A percentile compares a stretch with the other conserved stretches of the same genome.
Evolutionary conservation across 2,329 filamentous ascomycete species (phyloP).

Genomic region (Alternaria hordeiaustralica): DNA sequence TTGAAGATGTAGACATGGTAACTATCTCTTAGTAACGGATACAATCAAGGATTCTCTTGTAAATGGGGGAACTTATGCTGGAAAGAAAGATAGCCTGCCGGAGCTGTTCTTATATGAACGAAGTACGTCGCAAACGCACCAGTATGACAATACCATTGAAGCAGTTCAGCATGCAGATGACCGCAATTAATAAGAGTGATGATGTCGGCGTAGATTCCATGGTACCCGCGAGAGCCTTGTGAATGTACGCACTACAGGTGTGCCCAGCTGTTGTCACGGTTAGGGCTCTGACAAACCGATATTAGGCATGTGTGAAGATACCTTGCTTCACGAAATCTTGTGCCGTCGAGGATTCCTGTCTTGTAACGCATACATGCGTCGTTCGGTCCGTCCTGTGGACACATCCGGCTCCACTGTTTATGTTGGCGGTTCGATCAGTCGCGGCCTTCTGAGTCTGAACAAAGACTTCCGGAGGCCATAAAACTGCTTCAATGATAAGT

Average conservation of each 20-base stretch:
- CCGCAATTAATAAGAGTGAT: neutral
- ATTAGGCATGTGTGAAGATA: neutral
- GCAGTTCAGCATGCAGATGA: neutral
- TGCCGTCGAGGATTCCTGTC: neutral
- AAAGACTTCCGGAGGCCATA: rapidly evolving
- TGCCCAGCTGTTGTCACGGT: rapidly evolving
- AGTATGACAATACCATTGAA: neutral
- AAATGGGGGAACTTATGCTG: neutral
- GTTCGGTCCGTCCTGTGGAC: neutral
- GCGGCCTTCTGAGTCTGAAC: neutral
- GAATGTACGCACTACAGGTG: neutral
- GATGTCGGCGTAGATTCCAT: neutral
- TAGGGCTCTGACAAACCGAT: neutral
- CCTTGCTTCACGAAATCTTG: neutral
- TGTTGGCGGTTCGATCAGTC: neutral
- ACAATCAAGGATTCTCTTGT: neutral
- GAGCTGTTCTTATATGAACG: neutral
- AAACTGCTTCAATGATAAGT: neutral
- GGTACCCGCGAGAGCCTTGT: neutral
- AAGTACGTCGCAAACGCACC: neutral
- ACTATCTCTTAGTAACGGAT: neutral
- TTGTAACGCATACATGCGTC: neutral
- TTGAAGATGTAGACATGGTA: neutral
- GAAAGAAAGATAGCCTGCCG: neutral
- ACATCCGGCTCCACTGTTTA: neutral